Evolutionary conservation across 441 rosid genomes (phyloP).

Genomic region (Populus tomentosa): DNA sequence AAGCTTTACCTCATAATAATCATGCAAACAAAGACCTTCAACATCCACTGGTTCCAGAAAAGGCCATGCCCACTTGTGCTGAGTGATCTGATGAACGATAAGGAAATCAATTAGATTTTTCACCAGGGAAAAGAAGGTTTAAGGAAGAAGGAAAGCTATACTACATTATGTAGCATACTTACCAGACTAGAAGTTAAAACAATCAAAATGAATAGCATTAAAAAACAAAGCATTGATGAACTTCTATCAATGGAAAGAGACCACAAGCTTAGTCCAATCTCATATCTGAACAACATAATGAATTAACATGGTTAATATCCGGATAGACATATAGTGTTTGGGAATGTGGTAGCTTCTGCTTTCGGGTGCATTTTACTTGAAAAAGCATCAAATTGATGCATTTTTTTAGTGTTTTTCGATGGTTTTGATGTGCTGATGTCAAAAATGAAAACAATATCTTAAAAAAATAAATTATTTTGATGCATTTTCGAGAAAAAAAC

Average conservation of each 20-base stretch:
- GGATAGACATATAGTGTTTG: background rate
- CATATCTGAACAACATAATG: background rate
- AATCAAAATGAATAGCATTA: background rate
- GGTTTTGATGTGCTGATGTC: too few species aligned
- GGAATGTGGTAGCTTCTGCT: too few species aligned
- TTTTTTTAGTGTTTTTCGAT: too few species aligned
- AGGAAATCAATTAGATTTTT: background rate
- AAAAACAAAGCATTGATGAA: background rate
- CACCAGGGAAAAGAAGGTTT: background rate
- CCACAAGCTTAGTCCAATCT: background rate
- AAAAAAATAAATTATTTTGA: too few species aligned
- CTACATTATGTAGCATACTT: background rate
- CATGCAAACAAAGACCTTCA: conserved; percentile 72
- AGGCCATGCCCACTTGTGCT: conserved; percentile 90
- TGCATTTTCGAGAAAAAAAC: too few species aligned
- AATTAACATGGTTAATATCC: background rate
- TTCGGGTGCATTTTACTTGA: too few species aligned
- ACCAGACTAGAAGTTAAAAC: background rate
- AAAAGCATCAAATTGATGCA: too few species aligned
- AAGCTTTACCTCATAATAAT: conserved; percentile 61
- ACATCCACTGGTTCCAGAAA: conserved; percentile 89
- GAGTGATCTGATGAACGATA: conserved; percentile 46
- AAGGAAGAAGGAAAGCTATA: background rate
- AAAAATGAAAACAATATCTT: too few species aligned
- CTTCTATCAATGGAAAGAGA: background rate